These are phyloP conservation scores for Tulasnella sp. DNA, from an alignment of 768 basidiomycete species.

Conservation along the genomic window DNA sequence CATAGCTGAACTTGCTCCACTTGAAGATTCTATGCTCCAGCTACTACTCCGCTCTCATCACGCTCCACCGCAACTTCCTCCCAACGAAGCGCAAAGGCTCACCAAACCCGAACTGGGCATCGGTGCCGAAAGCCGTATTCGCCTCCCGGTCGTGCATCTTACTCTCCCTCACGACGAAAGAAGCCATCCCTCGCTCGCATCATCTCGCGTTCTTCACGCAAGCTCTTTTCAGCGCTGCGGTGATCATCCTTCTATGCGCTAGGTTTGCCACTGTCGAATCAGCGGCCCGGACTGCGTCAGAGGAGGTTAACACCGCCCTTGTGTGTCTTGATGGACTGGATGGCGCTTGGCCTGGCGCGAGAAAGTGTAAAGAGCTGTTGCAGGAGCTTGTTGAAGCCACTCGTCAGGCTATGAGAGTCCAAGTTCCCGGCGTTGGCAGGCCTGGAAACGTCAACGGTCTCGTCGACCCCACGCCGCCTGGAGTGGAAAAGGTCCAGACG, in stretches of 20 bases:
- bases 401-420: constrained; percentile 27
- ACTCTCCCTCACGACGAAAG: constrained; percentile 81
- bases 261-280: constrained; percentile 77
- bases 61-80: constrained; percentile 84
- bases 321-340: constrained; percentile 78
- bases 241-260: constrained; percentile 80
- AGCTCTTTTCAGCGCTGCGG: constrained; percentile 84
- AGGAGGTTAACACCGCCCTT: constrained; percentile 76
- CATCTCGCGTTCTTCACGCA: constrained; percentile 90
- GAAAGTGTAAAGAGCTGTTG: constrained; percentile 65
- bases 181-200: constrained; percentile 81
- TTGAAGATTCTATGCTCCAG: constrained; percentile 33
- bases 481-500: constrained; percentile 32
- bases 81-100: constrained; percentile 65
- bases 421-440: constrained; percentile 32
- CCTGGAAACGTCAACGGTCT: constrained; percentile 31
- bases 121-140: constrained; percentile 77
- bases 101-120: constrained; percentile 59
- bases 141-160: constrained; percentile 85
- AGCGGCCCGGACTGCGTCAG: constrained; percentile 72
- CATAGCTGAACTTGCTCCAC: background rate
- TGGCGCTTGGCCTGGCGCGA: constrained; percentile 84
- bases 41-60: constrained; percentile 85
- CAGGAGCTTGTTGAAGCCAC: constrained; percentile 38
- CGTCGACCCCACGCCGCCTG: constrained; percentile 20